Conservation (phyloP, 1,284 basidiomycete genomes). For the Rhodofomes roseus region DNA sequence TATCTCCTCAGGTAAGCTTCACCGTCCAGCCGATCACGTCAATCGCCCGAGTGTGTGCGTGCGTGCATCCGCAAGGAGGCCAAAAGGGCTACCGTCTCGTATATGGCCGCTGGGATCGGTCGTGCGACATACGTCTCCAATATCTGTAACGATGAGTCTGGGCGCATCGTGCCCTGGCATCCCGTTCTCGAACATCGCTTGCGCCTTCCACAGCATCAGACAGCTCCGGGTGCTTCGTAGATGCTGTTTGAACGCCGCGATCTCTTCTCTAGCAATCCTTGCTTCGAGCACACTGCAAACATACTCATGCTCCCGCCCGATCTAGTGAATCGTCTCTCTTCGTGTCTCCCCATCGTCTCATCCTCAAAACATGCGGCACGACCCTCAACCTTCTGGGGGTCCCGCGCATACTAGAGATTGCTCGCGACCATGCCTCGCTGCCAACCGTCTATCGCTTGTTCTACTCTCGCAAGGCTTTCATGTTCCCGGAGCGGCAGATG, state of each 20-base stretch:
- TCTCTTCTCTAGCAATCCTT: not conserved
- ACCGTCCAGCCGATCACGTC: not conserved
- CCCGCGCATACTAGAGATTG: conserved; percentile 90
- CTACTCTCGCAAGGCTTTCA: conserved; percentile 98
- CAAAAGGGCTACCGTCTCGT: not conserved
- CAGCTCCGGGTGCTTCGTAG: not conserved
- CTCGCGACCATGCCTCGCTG: conserved; percentile 74
- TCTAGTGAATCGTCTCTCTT: conserved; percentile 96
- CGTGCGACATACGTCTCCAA: not conserved
- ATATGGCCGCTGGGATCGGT: not conserved
- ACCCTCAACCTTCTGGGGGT: conserved; percentile 96
- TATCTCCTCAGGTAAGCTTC: conserved; percentile 86
- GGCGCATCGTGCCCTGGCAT: not conserved
- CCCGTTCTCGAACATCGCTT: not conserved
- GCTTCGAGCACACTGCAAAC: not conserved
- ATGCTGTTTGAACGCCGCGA: not conserved
- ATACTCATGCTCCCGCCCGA: conserved; percentile 1
- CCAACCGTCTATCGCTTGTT: conserved; percentile 83
- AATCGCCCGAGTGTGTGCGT: not conserved
- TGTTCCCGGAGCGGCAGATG: conserved; percentile 96
- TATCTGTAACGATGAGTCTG: not conserved
- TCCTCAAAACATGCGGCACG: conserved; percentile 99
- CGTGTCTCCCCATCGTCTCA: conserved; percentile 92
- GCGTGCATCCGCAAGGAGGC: not conserved
- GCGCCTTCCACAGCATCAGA: not conserved